Base-by-base conservation (phyloP, 805 yeast species). In the Clavispora phyllophila region DNA sequence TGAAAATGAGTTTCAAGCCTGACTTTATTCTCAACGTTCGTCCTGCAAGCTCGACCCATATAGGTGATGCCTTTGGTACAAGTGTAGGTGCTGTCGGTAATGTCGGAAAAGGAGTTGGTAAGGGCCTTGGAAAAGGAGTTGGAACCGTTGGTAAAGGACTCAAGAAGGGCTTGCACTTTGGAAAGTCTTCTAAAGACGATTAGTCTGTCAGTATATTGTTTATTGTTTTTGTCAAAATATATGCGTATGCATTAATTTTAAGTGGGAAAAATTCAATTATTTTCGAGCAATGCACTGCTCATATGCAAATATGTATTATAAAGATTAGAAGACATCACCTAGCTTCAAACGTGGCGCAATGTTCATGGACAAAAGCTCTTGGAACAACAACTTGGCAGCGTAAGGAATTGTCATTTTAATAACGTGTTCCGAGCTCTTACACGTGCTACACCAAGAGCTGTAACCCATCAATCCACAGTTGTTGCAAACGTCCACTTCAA, bases 301-400 rank as follows among this genome's bases (percentile, higher is more conserved):
- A 10, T 37, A 37, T 37, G 40, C 40, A 37, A 35, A n/a, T 37
- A 23, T 37, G 13, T 28, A 28, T 14, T 12, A 25, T 28, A 26
- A 19, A 32, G 22, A 17, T 45, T 51, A 81, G 55, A 89, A 89
- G 8, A 86, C 91, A 65, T 90, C 96, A 22, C 89, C 93, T 49
- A 93, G 67, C 63, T 82, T 84, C 62, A 93, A 74, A 57, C 98
- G 79, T 50, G 99, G 99, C 3, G 99, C 98, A 61, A 93, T 93
- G 65, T 93, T 93, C 99, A 93, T 93, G n/a, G 97, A 87, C 60
- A 93, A 73, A 54, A 93, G 76, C 64, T 93, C 99, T 72, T 93
- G 99, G 87, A 93, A 93, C 56, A 93, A 71, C 56, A 93, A 72
- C 66, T 93, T 93, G 38, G 99, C 99, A n/a, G 99, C 99, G 58